These are phyloP conservation scores for Eragrostis tef DNA, from an alignment of 202 grass and related monocot species.

Conservation along the genomic window DNA sequence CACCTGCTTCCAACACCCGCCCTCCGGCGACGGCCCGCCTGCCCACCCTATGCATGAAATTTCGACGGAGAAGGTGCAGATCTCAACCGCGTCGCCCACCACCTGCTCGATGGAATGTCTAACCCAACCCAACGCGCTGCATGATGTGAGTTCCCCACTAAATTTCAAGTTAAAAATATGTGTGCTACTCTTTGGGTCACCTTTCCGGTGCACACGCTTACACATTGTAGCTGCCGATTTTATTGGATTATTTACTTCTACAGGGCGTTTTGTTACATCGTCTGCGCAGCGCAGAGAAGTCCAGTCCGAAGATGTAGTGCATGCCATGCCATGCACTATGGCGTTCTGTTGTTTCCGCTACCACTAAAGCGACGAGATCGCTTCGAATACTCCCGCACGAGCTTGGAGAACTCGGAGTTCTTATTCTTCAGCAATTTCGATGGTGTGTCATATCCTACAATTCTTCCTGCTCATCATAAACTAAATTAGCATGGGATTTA, in stretches of 20 bases:
- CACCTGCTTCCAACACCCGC: not conserved
- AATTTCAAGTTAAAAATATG: not conserved
- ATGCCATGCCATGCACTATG: not conserved
- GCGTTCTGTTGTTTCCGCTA: slow-evolving; percentile 14
- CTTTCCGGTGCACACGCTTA: not conserved
- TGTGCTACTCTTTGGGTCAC: not conserved
- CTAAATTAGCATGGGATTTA: slow-evolving; percentile 7
- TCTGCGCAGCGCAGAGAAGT: slow-evolving; percentile 17
- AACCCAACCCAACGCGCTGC: not conserved
- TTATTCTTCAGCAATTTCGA: slow-evolving; percentile 71
- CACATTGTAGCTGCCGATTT: not conserved
- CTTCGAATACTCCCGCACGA: slow-evolving; percentile 85
- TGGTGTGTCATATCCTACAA: slow-evolving; percentile 73
- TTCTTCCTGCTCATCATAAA: slow-evolving; percentile 64
- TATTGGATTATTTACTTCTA: not conserved
- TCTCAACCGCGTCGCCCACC: not conserved
- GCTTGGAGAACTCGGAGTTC: slow-evolving; percentile 82
- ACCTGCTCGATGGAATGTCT: slow-evolving; percentile 44
- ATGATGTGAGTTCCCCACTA: slow-evolving; percentile 18
- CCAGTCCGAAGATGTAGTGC: slow-evolving; percentile 22
- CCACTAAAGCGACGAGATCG: slow-evolving; percentile 60
- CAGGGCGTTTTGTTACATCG: not conserved
- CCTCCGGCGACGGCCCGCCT: not conserved
- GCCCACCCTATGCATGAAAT: not conserved
- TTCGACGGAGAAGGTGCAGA: not conserved